Evolutionary conservation across 2,329 filamentous ascomycete genomes (phyloP).

Genomic region (Scopulariopsis brevicaulis): DNA sequence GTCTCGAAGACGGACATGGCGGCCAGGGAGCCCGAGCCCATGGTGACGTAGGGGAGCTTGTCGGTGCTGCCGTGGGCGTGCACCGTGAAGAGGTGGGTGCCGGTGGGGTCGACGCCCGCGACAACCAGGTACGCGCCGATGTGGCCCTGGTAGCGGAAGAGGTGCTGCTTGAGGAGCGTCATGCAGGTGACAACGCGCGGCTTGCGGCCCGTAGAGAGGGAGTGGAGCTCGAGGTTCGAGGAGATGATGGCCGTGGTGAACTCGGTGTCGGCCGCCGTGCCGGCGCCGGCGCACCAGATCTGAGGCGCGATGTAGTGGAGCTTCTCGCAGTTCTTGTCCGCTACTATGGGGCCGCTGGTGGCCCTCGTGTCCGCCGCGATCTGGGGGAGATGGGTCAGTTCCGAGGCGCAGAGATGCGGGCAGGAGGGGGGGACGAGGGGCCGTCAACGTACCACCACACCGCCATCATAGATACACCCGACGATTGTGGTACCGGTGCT

Average conservation of each 20-base stretch:
- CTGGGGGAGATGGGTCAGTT: conserved; percentile 27
- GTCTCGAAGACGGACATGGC: conserved; percentile 99
- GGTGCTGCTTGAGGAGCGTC: conserved; percentile 98
- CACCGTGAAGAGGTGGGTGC: conserved; percentile 91
- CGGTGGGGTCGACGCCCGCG: conserved; percentile 91
- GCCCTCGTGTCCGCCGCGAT: conserved; percentile 98
- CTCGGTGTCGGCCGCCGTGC: conserved; percentile 95
- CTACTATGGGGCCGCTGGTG: conserved; percentile 93
- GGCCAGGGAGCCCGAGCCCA: conserved; percentile 86
- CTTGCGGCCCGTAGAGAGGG: conserved; percentile 90
- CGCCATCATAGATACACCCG: conserved; percentile 90
- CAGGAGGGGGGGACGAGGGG: neutral
- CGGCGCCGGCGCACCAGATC: conserved; percentile 98
- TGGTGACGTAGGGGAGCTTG: conserved; percentile 98
- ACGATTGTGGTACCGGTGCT: conserved; percentile 99
- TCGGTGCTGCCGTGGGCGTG: conserved; percentile 97
- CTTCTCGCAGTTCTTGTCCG: conserved; percentile 99
- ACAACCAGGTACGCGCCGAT: conserved; percentile 97
- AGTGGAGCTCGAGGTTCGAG: conserved; percentile 95
- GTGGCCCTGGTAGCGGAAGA: conserved; percentile 96
- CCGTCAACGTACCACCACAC: conserved; percentile 65
- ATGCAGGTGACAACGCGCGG: conserved; percentile 98
- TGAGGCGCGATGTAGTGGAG: conserved; percentile 97
- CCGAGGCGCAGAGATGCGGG: neutral
- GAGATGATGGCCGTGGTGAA: conserved; percentile 98